Base-by-base conservation (phyloP, 1,284 basidiomycete species). In the Peniophora sp. region DNA sequence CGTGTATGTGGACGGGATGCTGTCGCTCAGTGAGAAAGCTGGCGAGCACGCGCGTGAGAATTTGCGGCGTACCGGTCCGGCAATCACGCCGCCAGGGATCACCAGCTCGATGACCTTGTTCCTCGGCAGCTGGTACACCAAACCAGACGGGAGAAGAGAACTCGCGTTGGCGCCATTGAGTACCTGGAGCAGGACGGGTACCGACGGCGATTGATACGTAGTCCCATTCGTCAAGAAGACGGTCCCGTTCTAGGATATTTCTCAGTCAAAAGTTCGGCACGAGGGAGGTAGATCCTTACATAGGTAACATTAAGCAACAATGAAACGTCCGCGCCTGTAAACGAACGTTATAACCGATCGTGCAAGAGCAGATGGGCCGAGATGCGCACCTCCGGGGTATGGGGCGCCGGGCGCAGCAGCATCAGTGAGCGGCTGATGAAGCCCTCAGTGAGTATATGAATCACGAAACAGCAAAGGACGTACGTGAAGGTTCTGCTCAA, bases 151-250 rank as follows among this genome's bases (percentile, higher is more conserved):
- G 3, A 75, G 54, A 2, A 76, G 57, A 8, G 68, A 62, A 24
- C 66, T 57, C 0, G 72, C 62, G 3, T 55, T 44, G 24, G 57
- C 53, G 3, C 77, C 77, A 45, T 68, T 75, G 23, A 79, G 55
- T 24, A 78, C 71, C 52, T 79, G 75, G 8, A 45, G 43, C 6
- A 45, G 43, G 6, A 45, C 43, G 8, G 43, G 43, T 15, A 45
- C 43, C 6, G 35, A 71, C 48, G 1, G 72, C 56, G 1, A 67
- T 63, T 10, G 71, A 70, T 3, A 55, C 50, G 2, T 57, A 51
- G 0, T 68, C 69, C 3, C 70, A 57, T 22, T 45, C 37, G 39
- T 22, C 43, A 8, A 10, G 43, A 66, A 70, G 2, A 48, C 48
- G 18, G 46, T 35, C 17, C 62, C 64, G 37, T 70, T 71, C 43